Evolutionary conservation across 805 yeast species (phyloP), one percentile per base, ranked within the genome.

Genomic region (Kluyveromyces siamensis): DNA sequence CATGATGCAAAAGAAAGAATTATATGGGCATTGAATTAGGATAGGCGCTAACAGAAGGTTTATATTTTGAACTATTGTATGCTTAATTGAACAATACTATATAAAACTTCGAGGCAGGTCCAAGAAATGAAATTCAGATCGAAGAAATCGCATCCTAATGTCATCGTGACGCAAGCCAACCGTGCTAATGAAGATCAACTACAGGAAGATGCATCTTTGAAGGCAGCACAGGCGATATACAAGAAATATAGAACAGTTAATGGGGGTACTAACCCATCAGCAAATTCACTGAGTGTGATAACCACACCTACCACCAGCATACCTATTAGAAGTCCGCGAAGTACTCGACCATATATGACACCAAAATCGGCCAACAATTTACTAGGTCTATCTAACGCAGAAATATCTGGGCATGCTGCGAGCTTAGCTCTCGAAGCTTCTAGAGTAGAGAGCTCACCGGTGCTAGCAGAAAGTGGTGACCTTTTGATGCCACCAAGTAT

Each of bases 181-280:
- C 19, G 50, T 8, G 13, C 4, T 9, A 45, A 41, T 27, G 53
- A 47, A 18, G 53, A 50, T 21, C 45, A 27, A 18, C 25, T 48
- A 39, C 25, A 44, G 14, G 41, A 44, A 18, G 53, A 50, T 42
- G 53, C 53, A 21, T 62, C 66, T 8, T 45, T 62, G 27, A 56
- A 53, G 41, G 66, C 66, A 16, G 66, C 66, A 8, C 66, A 62
- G 47, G 57, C 59, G 2, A 62, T 58, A 10, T 62, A 61, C 47
- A 61, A 61, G 50, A 59, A 56, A 42, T 62, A 62, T 37, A n/a
- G 17, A n/a, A 19, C 40, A 37, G 18, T 9, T 2, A 37, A 19
- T n/a, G 25, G 4, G 40, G 21, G 17, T 19, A 37, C 2, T 37
- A 37, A n/a, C 17, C 40, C 14, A 10, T n/a, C 40, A 13, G 40